Conservation (phyloP, 2,329 filamentous ascomycete species). For the Phyllosticta citriasiana region DNA sequence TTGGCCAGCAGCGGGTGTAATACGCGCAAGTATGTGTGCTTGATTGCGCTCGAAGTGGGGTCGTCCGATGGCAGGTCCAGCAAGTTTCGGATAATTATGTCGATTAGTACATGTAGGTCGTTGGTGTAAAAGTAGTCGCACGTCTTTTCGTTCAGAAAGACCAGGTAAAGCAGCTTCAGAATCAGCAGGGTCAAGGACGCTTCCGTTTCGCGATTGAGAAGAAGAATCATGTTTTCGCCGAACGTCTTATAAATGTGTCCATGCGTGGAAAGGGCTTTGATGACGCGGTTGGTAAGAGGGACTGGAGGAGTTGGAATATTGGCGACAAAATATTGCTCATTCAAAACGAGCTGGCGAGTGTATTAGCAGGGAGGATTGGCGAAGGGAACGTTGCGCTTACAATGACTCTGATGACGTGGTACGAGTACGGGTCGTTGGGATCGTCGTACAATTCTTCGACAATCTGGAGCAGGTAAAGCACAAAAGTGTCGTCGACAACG, state of each 20-base stretch:
- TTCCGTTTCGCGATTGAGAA: constrained; percentile 88
- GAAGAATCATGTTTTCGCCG: constrained; percentile 91
- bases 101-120: constrained; percentile 83
- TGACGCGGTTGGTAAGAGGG: constrained; percentile 78
- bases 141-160: constrained; percentile 85
- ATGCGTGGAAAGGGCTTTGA: constrained; percentile 77
- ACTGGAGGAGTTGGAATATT: constrained; percentile 37
- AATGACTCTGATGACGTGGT: constrained; percentile 84
- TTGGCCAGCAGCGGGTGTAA: constrained; percentile 83
- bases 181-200: constrained; percentile 94
- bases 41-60: constrained; percentile 42
- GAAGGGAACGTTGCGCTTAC: constrained; percentile 40
- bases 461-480: constrained; percentile 72
- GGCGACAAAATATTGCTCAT: constrained; percentile 94
- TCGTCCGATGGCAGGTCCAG: constrained; percentile 84
- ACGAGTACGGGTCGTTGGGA: constrained; percentile 86
- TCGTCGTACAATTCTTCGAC: constrained; percentile 85
- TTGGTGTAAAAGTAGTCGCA: constrained; percentile 99
- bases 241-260: constrained; percentile 83
- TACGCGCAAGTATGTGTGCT: constrained; percentile 91
- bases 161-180: constrained; percentile 84
- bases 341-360: constrained; percentile 65
- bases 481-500: constrained; percentile 63
- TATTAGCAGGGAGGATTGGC: background rate
- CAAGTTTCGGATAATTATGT: constrained; percentile 95